Evolutionary conservation across 495 filamentous ascomycete species (phyloP).

Genomic region (Aspergillus mulundensis): DNA sequence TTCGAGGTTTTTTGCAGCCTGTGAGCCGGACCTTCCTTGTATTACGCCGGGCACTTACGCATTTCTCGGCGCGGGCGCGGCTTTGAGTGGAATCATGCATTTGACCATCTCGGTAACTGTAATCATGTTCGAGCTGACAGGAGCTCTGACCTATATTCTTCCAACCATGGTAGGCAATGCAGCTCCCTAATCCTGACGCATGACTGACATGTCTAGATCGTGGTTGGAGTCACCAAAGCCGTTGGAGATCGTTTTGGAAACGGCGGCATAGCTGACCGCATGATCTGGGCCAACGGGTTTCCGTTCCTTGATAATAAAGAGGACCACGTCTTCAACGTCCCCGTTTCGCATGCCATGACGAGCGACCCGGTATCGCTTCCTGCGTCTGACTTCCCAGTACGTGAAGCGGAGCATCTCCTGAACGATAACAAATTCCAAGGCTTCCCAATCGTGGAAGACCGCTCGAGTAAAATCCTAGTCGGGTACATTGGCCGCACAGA

Average conservation of each 20-base stretch:
- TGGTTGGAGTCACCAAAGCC: constrained; percentile 94
- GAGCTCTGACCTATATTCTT: constrained; percentile 90
- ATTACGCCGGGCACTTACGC: constrained; percentile 97
- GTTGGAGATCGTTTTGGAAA: constrained; percentile 89
- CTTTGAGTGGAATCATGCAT: constrained; percentile 97
- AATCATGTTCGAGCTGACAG: constrained; percentile 97
- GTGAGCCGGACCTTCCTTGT: constrained; percentile 87
- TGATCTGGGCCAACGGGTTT: constrained; percentile 99
- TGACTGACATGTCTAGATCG: constrained; percentile 58
- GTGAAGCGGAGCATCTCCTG: constrained; percentile 70
- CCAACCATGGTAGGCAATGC: constrained; percentile 72
- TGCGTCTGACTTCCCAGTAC: constrained; percentile 67
- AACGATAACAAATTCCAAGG: constrained; percentile 85
- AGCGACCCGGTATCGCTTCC: constrained; percentile 69
- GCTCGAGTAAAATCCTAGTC: constrained; percentile 63
- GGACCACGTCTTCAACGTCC: constrained; percentile 94
- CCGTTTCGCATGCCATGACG: constrained; percentile 91
- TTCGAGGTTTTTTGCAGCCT: constrained; percentile 80
- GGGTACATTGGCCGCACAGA: constrained; percentile 97
- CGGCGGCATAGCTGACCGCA: constrained; percentile 93
- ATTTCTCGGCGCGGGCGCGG: constrained; percentile 89
- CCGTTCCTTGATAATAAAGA: constrained; percentile 98
- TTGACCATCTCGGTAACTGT: constrained; percentile 94
- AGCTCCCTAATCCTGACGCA: neutral
- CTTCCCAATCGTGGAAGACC: constrained; percentile 86